phyloP scores from a whole-genome alignment of 2,329 filamentous ascomycete species.

The Cylindrodendrum hubeiense region DNA sequence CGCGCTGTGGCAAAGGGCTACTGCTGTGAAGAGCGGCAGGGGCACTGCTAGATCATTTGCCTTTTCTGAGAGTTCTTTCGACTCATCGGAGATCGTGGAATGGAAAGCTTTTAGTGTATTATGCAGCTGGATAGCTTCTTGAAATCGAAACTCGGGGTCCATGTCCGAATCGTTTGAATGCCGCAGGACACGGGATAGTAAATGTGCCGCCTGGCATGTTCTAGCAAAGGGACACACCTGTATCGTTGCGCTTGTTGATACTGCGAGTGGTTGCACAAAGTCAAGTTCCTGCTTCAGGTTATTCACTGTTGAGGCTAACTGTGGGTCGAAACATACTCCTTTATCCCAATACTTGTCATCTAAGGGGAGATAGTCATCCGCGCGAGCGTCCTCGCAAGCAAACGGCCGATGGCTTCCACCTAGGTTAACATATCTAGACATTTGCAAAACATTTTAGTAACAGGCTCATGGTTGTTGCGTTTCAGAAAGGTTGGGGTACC shows the following conservation, averaged over 20 bases:
- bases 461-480: too few species aligned
- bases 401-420: conserved; percentile 1
- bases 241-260: conserved; percentile 5
- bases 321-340: neutral
- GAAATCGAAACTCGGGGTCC: conserved; percentile 5
- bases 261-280: conserved; percentile 11
- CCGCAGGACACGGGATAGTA: conserved; percentile 8
- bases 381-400: conserved; percentile 9
- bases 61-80: neutral
- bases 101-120: neutral
- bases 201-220: conserved; percentile 4
- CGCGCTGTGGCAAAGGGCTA: neutral
- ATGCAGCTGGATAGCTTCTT: conserved; percentile 13
- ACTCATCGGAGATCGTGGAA: neutral
- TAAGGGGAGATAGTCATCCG: neutral
- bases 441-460: neutral
- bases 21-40: neutral
- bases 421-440: neutral
- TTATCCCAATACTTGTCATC: neutral
- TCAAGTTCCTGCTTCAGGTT: neutral
- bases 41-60: neutral
- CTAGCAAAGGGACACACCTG: conserved; percentile 8
- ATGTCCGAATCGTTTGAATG: conserved; percentile 1
- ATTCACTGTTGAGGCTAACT: neutral
- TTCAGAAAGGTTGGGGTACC: neutral